phyloP scores from a whole-genome alignment of 331 rosid genomes.

The Pyrus hybrid region DNA sequence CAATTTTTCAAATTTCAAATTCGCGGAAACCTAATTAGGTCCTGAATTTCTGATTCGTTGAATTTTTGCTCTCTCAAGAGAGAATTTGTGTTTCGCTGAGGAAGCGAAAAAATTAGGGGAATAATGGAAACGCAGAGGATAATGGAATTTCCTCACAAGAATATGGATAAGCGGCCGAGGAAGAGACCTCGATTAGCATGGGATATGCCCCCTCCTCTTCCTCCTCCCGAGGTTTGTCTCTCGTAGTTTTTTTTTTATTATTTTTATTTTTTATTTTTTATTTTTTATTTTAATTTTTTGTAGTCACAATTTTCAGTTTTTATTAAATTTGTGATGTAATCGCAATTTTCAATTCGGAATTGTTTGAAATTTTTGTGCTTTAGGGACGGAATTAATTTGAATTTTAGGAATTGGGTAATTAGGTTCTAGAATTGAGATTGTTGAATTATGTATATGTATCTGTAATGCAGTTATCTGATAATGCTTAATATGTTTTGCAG shows the following conservation, averaged over 20 bases:
- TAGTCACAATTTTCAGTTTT: background rate
- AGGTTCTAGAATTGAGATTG: background rate
- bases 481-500: constrained; percentile 21
- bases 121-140: constrained; percentile 72
- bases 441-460: background rate
- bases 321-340: too few relatives aligned
- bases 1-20: background rate
- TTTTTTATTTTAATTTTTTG: background rate
- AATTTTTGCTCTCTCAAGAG: background rate
- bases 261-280: too few relatives aligned
- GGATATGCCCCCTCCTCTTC: constrained; percentile 61
- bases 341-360: too few relatives aligned
- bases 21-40: background rate
- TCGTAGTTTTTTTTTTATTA: background rate
- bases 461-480: background rate
- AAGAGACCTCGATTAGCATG: constrained; percentile 69
- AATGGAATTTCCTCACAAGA: constrained; percentile 59
- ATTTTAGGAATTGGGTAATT: too few relatives aligned
- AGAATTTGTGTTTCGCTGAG: background rate
- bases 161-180: constrained; percentile 73
- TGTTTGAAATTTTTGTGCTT: background rate
- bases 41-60: background rate
- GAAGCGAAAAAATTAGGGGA: constrained; percentile 15
- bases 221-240: constrained; percentile 40
- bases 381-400: background rate